Conservation (phyloP, 2,329 filamentous ascomycete genomes). For the Acephala macrosclerotiorum region DNA sequence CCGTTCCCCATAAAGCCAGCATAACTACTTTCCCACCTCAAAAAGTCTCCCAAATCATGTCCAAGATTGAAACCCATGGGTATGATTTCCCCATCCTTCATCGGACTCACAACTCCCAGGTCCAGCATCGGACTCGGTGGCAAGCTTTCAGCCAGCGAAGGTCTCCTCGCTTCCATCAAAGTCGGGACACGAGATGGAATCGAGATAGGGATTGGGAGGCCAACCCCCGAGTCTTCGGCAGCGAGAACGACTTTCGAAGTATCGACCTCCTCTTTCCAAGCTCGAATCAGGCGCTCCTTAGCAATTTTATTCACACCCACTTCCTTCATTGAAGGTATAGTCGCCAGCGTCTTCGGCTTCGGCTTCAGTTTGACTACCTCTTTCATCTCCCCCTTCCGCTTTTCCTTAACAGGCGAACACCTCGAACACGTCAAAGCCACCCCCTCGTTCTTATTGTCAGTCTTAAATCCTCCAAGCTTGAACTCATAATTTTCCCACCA, state of each 20-base stretch:
- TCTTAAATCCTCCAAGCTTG: conserved; percentile 29
- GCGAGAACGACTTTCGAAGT: background rate
- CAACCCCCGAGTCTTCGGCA: background rate
- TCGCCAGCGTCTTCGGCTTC: background rate
- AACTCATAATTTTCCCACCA: conserved; percentile 39
- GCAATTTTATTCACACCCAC: background rate
- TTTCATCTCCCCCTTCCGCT: background rate
- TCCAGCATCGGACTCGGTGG: conserved; percentile 39
- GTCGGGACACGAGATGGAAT: background rate
- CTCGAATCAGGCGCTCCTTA: background rate
- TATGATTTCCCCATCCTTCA: conserved; percentile 47
- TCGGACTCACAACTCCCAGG: conserved; percentile 19
- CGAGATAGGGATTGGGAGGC: background rate
- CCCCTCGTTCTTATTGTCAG: background rate
- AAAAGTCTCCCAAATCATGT: conserved; percentile 65
- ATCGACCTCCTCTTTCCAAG: conserved; percentile 10
- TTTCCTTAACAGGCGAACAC: no score
- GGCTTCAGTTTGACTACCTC: background rate
- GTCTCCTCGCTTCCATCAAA: background rate
- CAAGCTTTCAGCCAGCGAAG: conserved; percentile 24
- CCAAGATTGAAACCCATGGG: conserved; percentile 68
- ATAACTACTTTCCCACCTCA: conserved; percentile 57
- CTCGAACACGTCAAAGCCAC: background rate
- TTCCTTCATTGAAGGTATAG: background rate
- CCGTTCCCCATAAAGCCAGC: conserved; percentile 20